Conservation (phyloP, 352 stramenopile genomes). For the Phytophthora pinifolia region DNA sequence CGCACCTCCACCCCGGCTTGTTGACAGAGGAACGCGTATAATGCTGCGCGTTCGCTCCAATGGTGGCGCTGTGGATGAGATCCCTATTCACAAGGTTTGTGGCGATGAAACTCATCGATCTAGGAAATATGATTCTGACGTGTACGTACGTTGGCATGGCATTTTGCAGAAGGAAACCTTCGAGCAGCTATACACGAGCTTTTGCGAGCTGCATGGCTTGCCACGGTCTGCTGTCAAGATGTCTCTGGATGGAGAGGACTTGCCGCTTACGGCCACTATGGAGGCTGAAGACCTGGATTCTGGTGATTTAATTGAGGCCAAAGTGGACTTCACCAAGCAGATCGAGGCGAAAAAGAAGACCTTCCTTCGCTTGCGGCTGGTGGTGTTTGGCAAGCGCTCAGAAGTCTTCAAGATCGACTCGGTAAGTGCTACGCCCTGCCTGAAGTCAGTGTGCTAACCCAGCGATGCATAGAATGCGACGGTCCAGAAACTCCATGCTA, state of each 20-base stretch:
- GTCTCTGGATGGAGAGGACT: conserved; percentile 51
- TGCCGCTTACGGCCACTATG: conserved; percentile 35
- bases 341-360: conserved; percentile 46
- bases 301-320: conserved; percentile 69
- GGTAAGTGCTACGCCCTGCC: conserved; percentile 33
- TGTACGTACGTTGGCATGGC: neutral
- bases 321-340: conserved; percentile 69
- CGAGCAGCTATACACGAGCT: conserved; percentile 58
- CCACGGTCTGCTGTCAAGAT: conserved; percentile 60
- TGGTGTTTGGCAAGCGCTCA: conserved; percentile 51
- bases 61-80: conserved; percentile 49
- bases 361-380: conserved; percentile 53
- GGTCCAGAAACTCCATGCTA: conserved; percentile 59
- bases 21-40: conserved; percentile 57
- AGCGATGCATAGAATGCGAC: conserved; percentile 33
- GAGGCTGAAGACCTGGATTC: conserved; percentile 45
- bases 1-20: neutral
- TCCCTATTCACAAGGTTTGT: conserved; percentile 56
- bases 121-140: neutral
- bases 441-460: neutral
- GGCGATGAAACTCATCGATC: neutral
- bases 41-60: conserved; percentile 63
- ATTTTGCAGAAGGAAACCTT: conserved; percentile 59
- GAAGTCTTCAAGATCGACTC: conserved; percentile 73
- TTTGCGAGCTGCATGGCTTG: conserved; percentile 64